Percentiles rank a stretch among this genome's conserved stretches.
Conservation (phyloP, 805 yeast genomes). For the Kurtzmaniella cleridarum region DNA sequence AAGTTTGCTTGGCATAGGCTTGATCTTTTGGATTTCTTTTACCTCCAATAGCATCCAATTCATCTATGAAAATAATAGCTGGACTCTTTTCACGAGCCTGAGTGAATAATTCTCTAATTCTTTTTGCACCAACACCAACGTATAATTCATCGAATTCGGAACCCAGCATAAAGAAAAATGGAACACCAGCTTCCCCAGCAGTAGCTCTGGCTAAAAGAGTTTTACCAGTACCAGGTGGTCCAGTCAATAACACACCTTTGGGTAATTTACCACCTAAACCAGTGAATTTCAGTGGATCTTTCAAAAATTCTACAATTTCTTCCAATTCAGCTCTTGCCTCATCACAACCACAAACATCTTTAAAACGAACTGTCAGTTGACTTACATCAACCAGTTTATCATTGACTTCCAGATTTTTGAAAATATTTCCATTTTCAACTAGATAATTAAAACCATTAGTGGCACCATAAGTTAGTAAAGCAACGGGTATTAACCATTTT, state of each 20-base stretch:
- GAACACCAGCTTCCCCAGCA: slow-evolving; percentile 99
- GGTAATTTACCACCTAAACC: slow-evolving; percentile 97
- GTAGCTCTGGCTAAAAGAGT: slow-evolving; percentile 95
- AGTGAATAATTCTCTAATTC: slow-evolving; percentile 88
- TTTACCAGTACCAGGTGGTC: slow-evolving; percentile 99
- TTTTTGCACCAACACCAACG: slow-evolving; percentile 98
- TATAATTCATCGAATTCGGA: slow-evolving; percentile 97
- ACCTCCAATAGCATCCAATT: slow-evolving; percentile 97
- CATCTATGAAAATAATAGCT: slow-evolving; percentile 95
- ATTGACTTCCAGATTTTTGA: slow-evolving; percentile 65
- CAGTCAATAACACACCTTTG: slow-evolving; percentile 92
- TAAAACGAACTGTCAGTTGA: slow-evolving; percentile 79
- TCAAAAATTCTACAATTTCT: slow-evolving; percentile 95
- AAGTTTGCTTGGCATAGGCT: slow-evolving; percentile 95
- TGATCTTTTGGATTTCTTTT: slow-evolving; percentile 96
- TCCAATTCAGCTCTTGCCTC: slow-evolving; percentile 97
- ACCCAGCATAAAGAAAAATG: slow-evolving; percentile 97
- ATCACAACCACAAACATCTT: slow-evolving; percentile 95
- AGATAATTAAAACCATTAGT: slow-evolving; percentile 71
- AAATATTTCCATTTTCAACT: slow-evolving; percentile 76
- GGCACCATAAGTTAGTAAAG: slow-evolving; percentile 75
- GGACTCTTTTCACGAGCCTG: slow-evolving; percentile 96
- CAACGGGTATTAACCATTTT: slow-evolving; percentile 81
- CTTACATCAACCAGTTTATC: slow-evolving; percentile 81
- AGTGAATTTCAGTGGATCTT: slow-evolving; percentile 94